Conservation (phyloP, 2,329 filamentous ascomycete species). For the Penicillium sp. region DNA sequence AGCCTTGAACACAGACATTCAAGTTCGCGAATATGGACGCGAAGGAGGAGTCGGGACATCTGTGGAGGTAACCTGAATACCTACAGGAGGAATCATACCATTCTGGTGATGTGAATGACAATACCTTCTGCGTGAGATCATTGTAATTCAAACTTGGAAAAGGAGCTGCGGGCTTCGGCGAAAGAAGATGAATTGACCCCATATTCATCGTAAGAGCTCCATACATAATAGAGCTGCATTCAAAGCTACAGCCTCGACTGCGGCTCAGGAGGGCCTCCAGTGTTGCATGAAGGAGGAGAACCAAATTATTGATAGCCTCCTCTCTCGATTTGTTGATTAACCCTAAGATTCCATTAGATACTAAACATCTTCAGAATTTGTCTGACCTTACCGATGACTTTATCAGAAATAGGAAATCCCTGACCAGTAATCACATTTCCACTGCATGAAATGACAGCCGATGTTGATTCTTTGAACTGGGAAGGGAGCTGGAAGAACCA, state of each 20-base stretch:
- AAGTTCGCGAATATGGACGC: not conserved
- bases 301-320: conserved; percentile 9
- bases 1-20: not conserved
- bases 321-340: conserved; percentile 18
- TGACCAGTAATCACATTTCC: conserved; percentile 4
- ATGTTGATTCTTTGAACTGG: conserved; percentile 20
- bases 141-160: not conserved
- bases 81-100: accelerated
- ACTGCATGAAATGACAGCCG: conserved; percentile 18
- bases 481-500: conserved; percentile 19
- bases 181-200: not conserved
- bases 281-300: conserved; percentile 14
- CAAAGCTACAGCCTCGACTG: conserved; percentile 20
- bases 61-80: accelerated
- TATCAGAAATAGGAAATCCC: conserved; percentile 23
- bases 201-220: conserved; percentile 2
- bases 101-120: not conserved
- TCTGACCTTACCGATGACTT: conserved; percentile 16
- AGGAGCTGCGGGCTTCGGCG: not conserved
- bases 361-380: not conserved
- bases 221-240: conserved; percentile 29
- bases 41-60: not conserved
- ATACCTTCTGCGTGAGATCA: not conserved
- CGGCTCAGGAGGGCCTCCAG: conserved; percentile 10
- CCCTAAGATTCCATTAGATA: conserved; percentile 14